A percentile compares a stretch with the other conserved stretches of the same genome.
phyloP scores from a whole-genome alignment of 768 basidiomycete genomes.

The Ramaria rubella region DNA sequence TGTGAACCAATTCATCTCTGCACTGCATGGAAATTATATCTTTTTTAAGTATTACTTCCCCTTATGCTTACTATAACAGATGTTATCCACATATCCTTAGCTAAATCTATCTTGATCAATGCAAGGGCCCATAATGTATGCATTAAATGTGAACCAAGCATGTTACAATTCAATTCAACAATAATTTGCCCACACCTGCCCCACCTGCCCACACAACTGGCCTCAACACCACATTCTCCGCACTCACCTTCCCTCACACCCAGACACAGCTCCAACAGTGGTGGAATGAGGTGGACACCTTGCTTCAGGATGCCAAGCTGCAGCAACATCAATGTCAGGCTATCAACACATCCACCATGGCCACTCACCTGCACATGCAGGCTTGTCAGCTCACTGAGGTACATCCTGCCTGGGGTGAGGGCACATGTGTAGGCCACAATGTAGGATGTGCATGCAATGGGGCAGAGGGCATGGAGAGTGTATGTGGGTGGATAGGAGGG shows the following conservation, averaged over 20 bases:
- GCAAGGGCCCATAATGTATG: too few relatives aligned
- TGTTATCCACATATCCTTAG: too few relatives aligned
- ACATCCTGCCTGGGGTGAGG: slow-evolving; percentile 59
- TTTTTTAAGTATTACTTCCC: too few relatives aligned
- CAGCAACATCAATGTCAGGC: not conserved
- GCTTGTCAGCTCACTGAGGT: slow-evolving; percentile 76
- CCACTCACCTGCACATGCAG: slow-evolving; percentile 55
- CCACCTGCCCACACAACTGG: slow-evolving; percentile 34
- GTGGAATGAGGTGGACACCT: slow-evolving; percentile 71
- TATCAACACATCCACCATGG: not conserved
- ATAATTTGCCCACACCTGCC: not conserved
- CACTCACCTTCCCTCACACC: slow-evolving; percentile 65
- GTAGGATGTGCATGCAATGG: slow-evolving; percentile 47
- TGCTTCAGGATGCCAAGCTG: slow-evolving; percentile 70
- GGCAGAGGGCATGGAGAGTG: slow-evolving; percentile 54
- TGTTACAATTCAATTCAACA: too few relatives aligned
- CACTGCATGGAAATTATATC: too few relatives aligned
- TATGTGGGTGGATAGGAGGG: slow-evolving; percentile 50
- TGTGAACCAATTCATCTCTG: too few relatives aligned
- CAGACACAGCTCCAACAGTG: slow-evolving; percentile 70
- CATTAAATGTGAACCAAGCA: too few relatives aligned
- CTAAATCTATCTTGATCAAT: too few relatives aligned
- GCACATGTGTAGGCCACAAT: slow-evolving; percentile 60
- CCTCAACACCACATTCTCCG: slow-evolving; percentile 44
- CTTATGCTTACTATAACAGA: too few relatives aligned